Conservation (phyloP, 1,139 yeast species). For the Geotrichum phurueaensis region DNA sequence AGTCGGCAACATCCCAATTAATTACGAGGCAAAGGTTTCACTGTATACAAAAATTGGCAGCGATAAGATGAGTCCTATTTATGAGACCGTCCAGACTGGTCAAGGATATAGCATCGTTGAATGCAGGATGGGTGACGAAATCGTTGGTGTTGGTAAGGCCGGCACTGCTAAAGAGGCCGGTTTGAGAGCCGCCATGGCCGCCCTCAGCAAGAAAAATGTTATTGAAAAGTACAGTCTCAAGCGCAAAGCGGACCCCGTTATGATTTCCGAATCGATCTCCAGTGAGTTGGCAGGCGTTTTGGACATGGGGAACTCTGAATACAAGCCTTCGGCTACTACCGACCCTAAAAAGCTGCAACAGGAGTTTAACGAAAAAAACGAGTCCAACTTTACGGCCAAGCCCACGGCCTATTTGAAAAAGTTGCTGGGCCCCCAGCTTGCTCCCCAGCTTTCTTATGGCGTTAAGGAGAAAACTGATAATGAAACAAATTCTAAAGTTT, state of each 20-base stretch:
- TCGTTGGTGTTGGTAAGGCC: constrained; percentile 56
- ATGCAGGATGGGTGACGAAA: constrained; percentile 52
- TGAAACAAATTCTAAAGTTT: not conserved
- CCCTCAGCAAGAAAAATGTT: constrained; percentile 51
- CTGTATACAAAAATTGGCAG: constrained; percentile 76
- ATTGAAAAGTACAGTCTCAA: constrained; percentile 58
- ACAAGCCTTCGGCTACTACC: not conserved
- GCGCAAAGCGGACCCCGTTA: constrained; percentile 40
- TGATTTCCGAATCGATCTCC: not conserved
- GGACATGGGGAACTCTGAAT: not conserved
- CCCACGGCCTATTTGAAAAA: constrained; percentile 7
- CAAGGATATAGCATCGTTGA: constrained; percentile 52
- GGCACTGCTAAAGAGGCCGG: constrained; percentile 60
- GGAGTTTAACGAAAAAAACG: constrained; percentile 5
- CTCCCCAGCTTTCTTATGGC: not conserved
- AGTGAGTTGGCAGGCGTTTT: not conserved
- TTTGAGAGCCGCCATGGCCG: constrained; percentile 65
- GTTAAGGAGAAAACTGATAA: not conserved
- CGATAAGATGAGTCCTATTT: constrained; percentile 61
- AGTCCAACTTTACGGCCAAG: not conserved
- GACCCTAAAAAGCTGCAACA: not conserved
- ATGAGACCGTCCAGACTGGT: constrained; percentile 49
- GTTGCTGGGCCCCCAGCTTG: not conserved
- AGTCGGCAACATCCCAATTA: constrained; percentile 36
- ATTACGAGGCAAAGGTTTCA: constrained; percentile 66